Percentiles rank a stretch among this genome's conserved stretches.
These are phyloP conservation scores for Pleurotus djamor DNA, from an alignment of 768 basidiomycete genomes.

Conservation along the genomic window DNA sequence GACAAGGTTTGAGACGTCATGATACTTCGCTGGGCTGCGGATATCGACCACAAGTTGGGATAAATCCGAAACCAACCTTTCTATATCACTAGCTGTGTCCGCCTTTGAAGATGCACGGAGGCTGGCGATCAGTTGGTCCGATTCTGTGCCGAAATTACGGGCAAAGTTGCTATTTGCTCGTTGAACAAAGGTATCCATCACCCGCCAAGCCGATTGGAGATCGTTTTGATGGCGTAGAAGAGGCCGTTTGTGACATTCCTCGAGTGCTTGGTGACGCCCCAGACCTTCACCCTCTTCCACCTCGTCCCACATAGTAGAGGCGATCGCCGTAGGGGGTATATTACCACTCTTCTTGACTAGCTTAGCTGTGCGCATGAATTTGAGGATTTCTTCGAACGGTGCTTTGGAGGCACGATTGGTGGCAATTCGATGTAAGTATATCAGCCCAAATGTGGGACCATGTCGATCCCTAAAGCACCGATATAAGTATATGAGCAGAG, in stretches of 20 bases:
- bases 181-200: neutral
- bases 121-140: neutral
- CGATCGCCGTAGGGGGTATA: constrained; percentile 12
- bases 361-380: neutral
- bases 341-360: neutral
- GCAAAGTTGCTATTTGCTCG: neutral
- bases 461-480: neutral
- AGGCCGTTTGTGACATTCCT: neutral
- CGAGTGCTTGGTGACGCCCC: neutral
- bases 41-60: neutral
- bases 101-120: neutral
- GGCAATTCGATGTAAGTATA: constrained; percentile 26
- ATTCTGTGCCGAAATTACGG: neutral
- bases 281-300: constrained; percentile 7
- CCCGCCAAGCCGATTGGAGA: neutral
- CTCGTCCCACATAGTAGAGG: constrained; percentile 27
- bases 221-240: neutral
- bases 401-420: constrained; percentile 37
- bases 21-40: neutral
- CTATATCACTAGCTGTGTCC: neutral
- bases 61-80: neutral
- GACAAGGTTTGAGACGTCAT: too few species aligned
- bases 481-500: neutral
- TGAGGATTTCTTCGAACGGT: constrained; percentile 35
- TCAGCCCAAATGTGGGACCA: constrained; percentile 19